phyloP scores from a whole-genome alignment of 352 stramenopile species.

The Pythium vanterpoolii region DNA sequence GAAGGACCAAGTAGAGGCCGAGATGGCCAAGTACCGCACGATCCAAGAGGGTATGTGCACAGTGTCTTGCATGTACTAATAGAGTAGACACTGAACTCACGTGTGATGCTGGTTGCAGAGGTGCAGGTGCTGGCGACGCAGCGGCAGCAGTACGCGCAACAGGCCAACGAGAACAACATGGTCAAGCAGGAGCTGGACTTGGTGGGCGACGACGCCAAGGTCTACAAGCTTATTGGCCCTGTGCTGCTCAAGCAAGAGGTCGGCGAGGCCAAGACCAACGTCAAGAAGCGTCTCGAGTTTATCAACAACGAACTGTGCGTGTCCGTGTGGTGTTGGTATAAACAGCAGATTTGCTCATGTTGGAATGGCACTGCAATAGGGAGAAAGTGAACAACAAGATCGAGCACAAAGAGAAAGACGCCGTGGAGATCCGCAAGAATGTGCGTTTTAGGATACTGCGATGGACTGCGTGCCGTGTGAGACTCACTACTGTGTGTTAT shows the following conservation, averaged over 20 bases:
- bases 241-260: constrained; percentile 95
- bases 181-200: constrained; percentile 92
- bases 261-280: constrained; percentile 92
- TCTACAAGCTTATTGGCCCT: constrained; percentile 95
- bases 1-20: constrained; percentile 82
- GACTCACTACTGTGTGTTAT: not conserved
- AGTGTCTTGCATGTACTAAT: not conserved
- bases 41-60: constrained; percentile 86
- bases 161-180: constrained; percentile 96
- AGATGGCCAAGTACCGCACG: constrained; percentile 88
- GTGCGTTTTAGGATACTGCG: constrained; percentile 29
- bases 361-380: constrained; percentile 23
- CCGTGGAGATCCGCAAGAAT: constrained; percentile 83
- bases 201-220: constrained; percentile 81
- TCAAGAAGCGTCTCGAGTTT: constrained; percentile 95
- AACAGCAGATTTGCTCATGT: not conserved
- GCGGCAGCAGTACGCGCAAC: constrained; percentile 89
- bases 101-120: constrained; percentile 29
- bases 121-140: constrained; percentile 81
- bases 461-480: not conserved
- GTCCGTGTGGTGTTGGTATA: not conserved
- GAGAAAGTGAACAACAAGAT: constrained; percentile 87
- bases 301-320: constrained; percentile 92
- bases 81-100: not conserved
- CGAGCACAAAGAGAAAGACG: constrained; percentile 89